These are phyloP conservation scores for Paramecium biaurelia DNA, from an alignment of 73 alveolate species.

Conservation along the genomic window DNA sequence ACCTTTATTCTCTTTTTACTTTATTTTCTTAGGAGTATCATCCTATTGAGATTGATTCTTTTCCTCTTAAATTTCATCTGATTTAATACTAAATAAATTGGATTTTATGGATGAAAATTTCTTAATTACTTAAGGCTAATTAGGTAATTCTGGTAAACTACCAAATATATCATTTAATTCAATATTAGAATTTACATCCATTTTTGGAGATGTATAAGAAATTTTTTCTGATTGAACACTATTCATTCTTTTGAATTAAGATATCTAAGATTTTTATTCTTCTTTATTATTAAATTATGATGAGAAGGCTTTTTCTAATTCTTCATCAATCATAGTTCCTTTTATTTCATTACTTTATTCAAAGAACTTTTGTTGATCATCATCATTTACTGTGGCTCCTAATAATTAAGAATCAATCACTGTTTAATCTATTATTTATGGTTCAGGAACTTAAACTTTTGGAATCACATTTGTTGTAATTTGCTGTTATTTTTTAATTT, in stretches of 20 bases:
- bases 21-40: not conserved
- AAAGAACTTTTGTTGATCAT: not conserved
- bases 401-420: not conserved
- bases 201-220: not conserved
- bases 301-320: constrained; percentile 17
- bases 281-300: not conserved
- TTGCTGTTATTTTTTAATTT: not conserved
- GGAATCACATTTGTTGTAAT: not conserved
- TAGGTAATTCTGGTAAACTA: not conserved
- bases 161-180: constrained; percentile 35
- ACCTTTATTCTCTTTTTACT: not conserved
- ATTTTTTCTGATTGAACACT: not conserved
- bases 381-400: not conserved
- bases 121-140: not conserved
- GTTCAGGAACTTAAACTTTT: not conserved
- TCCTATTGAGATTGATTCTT: not conserved
- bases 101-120: not conserved
- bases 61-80: not conserved
- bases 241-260: not conserved
- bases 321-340: constrained; percentile 32
- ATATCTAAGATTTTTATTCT: not conserved
- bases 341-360: not conserved
- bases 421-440: not conserved
- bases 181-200: not conserved
- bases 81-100: not conserved